phyloP scores from a whole-genome alignment of 306 rosid genomes.

The Trichosanthes truncata region DNA sequence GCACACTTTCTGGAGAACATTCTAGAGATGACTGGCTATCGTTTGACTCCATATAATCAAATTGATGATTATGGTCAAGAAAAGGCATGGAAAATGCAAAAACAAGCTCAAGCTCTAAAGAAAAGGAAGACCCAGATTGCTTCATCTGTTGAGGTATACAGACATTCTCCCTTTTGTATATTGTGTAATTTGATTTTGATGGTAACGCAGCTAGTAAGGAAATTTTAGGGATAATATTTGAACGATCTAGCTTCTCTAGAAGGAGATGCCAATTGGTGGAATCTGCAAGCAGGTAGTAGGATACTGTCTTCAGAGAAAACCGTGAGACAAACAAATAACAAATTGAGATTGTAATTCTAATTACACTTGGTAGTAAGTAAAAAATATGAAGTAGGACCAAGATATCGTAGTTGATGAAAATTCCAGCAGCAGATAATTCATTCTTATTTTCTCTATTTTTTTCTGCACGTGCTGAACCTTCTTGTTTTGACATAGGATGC shows the following conservation, averaged over 20 bases:
- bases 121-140: conserved; percentile 50
- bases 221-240: not conserved
- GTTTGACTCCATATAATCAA: conserved; percentile 35
- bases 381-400: not conserved
- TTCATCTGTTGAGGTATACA: conserved; percentile 40
- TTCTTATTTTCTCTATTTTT: not conserved
- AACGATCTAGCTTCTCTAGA: not conserved
- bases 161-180: not conserved
- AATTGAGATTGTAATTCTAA: not conserved
- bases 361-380: not conserved
- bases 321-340: not conserved
- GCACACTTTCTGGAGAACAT: conserved; percentile 42
- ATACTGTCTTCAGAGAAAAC: not conserved
- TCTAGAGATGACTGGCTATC: conserved; percentile 44
- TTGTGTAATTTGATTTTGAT: not conserved
- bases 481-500: conserved; percentile 26
- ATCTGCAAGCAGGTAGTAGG: not conserved
- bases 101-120: conserved; percentile 30
- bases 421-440: not conserved
- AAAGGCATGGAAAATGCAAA: conserved; percentile 48
- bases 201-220: not conserved
- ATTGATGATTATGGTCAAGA: conserved; percentile 61
- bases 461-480: not conserved
- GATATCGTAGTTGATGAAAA: not conserved
- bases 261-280: not conserved